Evolutionary conservation across 2,329 filamentous ascomycete species (phyloP).

Genomic region (Neoascochyta sp.): DNA sequence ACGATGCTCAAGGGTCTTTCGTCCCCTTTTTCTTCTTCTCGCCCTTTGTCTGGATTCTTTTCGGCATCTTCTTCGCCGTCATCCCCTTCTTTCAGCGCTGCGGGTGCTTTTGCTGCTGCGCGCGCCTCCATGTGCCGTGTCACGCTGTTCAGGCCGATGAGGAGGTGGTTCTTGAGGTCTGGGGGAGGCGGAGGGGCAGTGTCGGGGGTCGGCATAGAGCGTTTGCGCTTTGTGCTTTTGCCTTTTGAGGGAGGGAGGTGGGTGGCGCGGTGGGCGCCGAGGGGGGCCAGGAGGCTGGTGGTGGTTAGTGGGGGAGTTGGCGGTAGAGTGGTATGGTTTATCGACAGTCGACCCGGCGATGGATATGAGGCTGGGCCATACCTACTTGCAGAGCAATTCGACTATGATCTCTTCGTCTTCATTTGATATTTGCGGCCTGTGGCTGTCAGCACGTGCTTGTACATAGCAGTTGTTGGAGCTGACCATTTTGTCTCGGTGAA

Average conservation of each 20-base stretch:
- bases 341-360: too few species aligned
- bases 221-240: constrained; percentile 51
- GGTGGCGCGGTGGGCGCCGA: constrained; percentile 59
- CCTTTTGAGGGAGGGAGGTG: constrained; percentile 59
- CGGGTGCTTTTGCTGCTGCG: constrained; percentile 22
- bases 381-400: constrained; percentile 64
- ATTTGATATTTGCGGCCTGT: constrained; percentile 58
- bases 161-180: constrained; percentile 52
- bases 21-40: too few species aligned
- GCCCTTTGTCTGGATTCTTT: neutral
- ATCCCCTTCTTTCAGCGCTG: neutral
- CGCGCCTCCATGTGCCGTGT: constrained; percentile 55
- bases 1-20: constrained; percentile 21
- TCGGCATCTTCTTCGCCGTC: neutral
- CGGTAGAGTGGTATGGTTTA: too few species aligned
- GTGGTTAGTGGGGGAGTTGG: too few species aligned
- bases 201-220: constrained; percentile 5
- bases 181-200: constrained; percentile 43
- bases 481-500: constrained; percentile 62
- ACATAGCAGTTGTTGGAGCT: constrained; percentile 7
- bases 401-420: constrained; percentile 62
- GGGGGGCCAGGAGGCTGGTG: constrained; percentile 57
- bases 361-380: constrained; percentile 9
- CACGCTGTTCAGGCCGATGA: constrained; percentile 63
- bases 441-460: constrained; percentile 7